Base-by-base conservation (phyloP, 2,329 filamentous ascomycete genomes). In the Camillea tinctor region DNA sequence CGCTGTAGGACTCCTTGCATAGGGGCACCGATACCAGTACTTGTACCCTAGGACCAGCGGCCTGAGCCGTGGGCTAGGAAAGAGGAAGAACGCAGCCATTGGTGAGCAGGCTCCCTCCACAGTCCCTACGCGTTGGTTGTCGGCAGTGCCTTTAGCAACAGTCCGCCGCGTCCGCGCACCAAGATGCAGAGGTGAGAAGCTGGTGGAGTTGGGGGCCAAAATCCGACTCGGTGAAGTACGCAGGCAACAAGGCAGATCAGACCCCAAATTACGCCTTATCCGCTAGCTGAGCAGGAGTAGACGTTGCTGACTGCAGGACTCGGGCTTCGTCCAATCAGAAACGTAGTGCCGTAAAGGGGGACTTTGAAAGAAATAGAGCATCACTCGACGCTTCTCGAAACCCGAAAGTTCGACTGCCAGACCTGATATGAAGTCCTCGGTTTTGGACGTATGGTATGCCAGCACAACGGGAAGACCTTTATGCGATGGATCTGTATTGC, bases 241-340 rank as follows among this genome's bases (percentile, higher is more conserved):
- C 67, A 73, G 72, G 72, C 72, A 73, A 73, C 72, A 74, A 74
- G 72, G 72, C 72, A 73, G 71, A 73, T 68, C 67, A 61, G 69
- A 67, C 64, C 63, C 60, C 65, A 60, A 68, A 72, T 67, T 71
- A 66, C 67, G 71, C 71, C 71, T 72, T 68, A 67, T 70, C 52
- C 64, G 64, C 65, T 65, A 72, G 71, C 71, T 73, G 71, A 71
- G 68, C 67, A 67, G 67, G 66, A 70, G 67, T 62, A 44, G 60
- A 64, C 58, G 65, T 52, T 71, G 70, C 71, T 73, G 70, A 73
- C 71, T 71, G 71, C 71, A 72, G 69, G 69, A 72, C 66, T 72
- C 71, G 71, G 62, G 71, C 65, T 65, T 66, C 30, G 57, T 52
- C 71, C 71, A 73, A 73, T 73, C 67, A 71, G 40, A 69, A 51